These are phyloP conservation scores for Mycena rosella DNA, from an alignment of 768 basidiomycete genomes.

Conservation along the genomic window DNA sequence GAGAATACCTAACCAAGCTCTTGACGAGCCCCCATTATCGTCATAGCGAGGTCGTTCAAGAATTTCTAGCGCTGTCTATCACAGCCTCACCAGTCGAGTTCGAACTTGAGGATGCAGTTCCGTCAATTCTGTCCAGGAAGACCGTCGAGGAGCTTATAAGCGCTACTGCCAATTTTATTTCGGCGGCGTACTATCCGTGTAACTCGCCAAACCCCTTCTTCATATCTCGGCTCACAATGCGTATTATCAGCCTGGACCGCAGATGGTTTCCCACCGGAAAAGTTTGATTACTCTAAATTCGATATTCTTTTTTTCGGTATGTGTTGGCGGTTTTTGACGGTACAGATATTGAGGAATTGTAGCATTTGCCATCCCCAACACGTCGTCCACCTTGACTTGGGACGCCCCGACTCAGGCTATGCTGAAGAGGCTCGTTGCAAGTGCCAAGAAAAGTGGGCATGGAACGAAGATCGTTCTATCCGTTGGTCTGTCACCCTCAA, in stretches of 20 bases:
- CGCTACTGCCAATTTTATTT: constrained; percentile 34
- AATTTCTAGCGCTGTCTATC: constrained; percentile 47
- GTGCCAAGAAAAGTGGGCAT: constrained; percentile 58
- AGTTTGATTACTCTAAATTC: constrained; percentile 63
- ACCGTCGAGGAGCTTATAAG: constrained; percentile 25
- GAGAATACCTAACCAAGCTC: constrained; percentile 52
- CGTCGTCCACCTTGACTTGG: constrained; percentile 56
- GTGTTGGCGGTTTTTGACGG: not conserved
- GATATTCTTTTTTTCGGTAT: constrained; percentile 60
- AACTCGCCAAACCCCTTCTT: not conserved
- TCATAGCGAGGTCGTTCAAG: constrained; percentile 44
- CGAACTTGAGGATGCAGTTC: constrained; percentile 55
- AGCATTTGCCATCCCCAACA: constrained; percentile 68
- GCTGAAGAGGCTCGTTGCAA: constrained; percentile 59
- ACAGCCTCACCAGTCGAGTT: constrained; percentile 25
- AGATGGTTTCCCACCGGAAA: constrained; percentile 40
- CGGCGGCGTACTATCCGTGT: constrained; percentile 49
- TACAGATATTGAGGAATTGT: not conserved
- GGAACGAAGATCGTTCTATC: constrained; percentile 48
- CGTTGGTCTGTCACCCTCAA: constrained; percentile 6
- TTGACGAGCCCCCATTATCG: constrained; percentile 45
- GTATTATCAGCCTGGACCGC: constrained; percentile 42
- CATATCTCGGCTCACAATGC: constrained; percentile 50
- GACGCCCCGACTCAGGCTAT: constrained; percentile 55
- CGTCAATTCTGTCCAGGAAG: constrained; percentile 37